Conservation (phyloP, 176 grass and related monocot species). For the Ensete glaucum region DNA sequence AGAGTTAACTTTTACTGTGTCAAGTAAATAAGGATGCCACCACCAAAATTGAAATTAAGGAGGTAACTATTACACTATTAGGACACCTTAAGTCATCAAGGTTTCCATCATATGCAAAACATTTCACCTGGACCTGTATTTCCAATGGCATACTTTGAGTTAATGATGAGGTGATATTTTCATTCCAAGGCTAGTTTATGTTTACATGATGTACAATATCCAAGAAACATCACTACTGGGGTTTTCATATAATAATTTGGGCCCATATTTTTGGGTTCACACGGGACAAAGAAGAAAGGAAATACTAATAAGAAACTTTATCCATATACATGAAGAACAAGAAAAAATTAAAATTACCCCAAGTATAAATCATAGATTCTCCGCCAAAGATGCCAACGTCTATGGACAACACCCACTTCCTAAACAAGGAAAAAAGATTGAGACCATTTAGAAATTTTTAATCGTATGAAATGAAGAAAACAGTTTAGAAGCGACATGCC, state of each 20-base stretch:
- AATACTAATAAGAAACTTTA: conserved; percentile 11
- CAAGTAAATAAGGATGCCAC: too few species aligned
- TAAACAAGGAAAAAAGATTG: conserved; percentile 29
- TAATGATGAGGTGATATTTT: neutral
- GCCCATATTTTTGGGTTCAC: neutral
- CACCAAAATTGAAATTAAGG: too few species aligned
- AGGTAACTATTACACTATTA: neutral
- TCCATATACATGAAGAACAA: conserved; percentile 5
- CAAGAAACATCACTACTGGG: neutral
- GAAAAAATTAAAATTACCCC: conserved; percentile 47
- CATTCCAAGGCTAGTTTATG: neutral
- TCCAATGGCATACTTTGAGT: neutral
- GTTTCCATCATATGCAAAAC: neutral
- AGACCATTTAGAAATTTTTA: conserved; percentile 18
- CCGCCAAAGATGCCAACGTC: conserved; percentile 96
- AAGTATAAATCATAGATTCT: conserved; percentile 98
- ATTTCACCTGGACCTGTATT: too few species aligned
- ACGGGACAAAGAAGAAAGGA: neutral
- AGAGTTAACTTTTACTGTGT: too few species aligned
- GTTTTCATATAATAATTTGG: neutral
- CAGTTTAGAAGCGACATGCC: conserved; percentile 14
- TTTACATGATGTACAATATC: neutral
- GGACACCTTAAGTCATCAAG: neutral
- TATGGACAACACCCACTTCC: conserved; percentile 93
- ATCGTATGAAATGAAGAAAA: conserved; percentile 12